Conservation (phyloP, 169 alveolate genomes). For the Plasmodium vivax region DNA sequence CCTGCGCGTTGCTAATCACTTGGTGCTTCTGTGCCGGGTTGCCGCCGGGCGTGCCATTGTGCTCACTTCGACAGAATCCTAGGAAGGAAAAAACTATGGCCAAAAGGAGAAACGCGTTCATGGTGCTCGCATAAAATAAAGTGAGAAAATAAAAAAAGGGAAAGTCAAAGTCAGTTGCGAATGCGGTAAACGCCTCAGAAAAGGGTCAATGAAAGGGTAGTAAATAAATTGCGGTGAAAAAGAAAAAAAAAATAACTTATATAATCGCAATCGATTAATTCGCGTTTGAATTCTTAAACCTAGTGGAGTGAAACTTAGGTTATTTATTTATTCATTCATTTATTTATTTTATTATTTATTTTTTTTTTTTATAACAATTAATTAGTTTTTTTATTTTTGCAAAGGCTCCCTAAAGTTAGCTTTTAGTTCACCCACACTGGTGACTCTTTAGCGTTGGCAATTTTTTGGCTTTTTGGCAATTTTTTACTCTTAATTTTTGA, state of each 20-base stretch:
- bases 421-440: neutral
- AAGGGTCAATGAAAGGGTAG: neutral
- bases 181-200: neutral
- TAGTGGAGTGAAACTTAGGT: neutral
- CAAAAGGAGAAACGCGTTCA: neutral
- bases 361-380: too few relatives aligned
- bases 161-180: neutral
- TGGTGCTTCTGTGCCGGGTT: neutral
- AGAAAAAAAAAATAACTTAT: too few relatives aligned
- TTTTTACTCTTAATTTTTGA: neutral
- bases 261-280: neutral
- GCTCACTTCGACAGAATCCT: conserved; percentile 5
- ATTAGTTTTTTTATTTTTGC: neutral
- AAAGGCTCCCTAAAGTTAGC: neutral
- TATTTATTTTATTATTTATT: too few relatives aligned
- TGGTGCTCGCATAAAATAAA: neutral
- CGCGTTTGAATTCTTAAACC: neutral
- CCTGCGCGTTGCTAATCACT: neutral
- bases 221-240: too few relatives aligned
- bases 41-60: neutral
- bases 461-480: neutral
- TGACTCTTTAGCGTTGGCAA: neutral
- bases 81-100: conserved; percentile 30
- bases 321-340: too few relatives aligned
- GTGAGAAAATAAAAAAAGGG: neutral